Percentiles rank a stretch among this genome's conserved stretches.
Evolutionary conservation across 2,329 filamentous ascomycete genomes (phyloP).

Genomic region (Talaromyces sp.): DNA sequence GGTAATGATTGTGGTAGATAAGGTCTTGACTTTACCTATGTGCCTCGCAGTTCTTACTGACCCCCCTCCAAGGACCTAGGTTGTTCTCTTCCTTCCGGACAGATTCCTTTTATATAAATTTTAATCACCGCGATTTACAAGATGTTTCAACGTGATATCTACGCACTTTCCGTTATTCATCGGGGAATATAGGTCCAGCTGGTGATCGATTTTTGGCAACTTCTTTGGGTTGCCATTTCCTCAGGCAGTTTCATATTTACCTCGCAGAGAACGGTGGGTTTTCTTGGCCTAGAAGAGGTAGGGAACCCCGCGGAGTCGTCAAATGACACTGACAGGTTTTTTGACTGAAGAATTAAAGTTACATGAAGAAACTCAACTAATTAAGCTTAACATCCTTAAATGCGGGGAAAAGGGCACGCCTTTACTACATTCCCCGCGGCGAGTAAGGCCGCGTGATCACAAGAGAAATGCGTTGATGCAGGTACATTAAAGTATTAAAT

Average conservation of each 20-base stretch:
- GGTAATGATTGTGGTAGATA: neutral
- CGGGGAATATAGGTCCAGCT: slow-evolving; percentile 12
- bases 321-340: neutral
- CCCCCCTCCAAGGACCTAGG: no score
- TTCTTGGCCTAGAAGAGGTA: neutral
- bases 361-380: neutral
- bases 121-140: no score
- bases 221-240: neutral
- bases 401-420: neutral
- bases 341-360: neutral
- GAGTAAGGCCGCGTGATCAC: neutral
- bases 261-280: neutral
- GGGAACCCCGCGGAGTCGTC: no score
- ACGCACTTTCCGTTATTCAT: neutral
- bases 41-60: neutral
- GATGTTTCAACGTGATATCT: neutral
- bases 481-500: neutral
- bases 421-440: neutral
- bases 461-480: neutral
- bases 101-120: neutral
- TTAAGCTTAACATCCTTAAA: neutral
- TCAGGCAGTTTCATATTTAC: neutral
- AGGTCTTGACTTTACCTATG: neutral
- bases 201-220: neutral
- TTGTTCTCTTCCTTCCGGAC: neutral